Evolutionary conservation across 2,329 filamentous ascomycete species (phyloP), one percentile per base, ranked within the genome.

Genomic region (Epichloe brachyelytri): DNA sequence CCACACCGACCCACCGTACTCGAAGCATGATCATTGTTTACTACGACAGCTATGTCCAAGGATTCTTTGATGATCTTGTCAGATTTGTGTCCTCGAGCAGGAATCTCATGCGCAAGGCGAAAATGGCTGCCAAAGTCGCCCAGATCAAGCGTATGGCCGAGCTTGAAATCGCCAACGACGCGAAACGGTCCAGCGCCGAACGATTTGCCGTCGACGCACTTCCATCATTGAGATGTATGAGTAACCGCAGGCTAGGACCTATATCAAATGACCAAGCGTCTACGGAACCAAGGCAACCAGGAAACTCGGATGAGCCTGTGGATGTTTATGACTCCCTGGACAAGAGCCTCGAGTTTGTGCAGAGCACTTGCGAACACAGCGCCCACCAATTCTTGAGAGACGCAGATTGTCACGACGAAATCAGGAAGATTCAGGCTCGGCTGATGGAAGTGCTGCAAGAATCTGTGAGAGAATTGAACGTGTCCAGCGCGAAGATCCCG

Each of bases 331-430:
- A 94, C 56, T 74, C 79, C 43, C 75, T 89, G 1, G 89, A 95
- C 63, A 86, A 85, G 62, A 78, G 80, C 1, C 72, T 96, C 26
- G 89, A 95, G 62, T 79, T 80, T 56, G 85, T 88, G 5, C 88
- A 95, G 64, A 77, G 77, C 51, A 79, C 89, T 59, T 94, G 87
- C 63, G 90, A 96, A 68, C 82, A 83, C 50, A 90, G 86, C 3
- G 90, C 90, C 0, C 89, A 95, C 62, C 87, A 94, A 61, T 88
- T 93, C 54, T 73, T 96, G n/a, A 81, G 90, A 22, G 85, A 89
- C 49, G 90, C 89, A 11, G 85, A 93, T 60, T 95, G 90, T 66
- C 77, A 73, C n/a, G 77, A 80, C 17, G 88, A 95, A 65, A 76
- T 95, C 39, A 72, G 74, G 26, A 83, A 80, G 45, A 84, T 90